A percentile compares a stretch with the other conserved stretches of the same genome.
Evolutionary conservation across 192 early-diverging fungal species (phyloP).

Genomic region (Coemansia sp.): DNA sequence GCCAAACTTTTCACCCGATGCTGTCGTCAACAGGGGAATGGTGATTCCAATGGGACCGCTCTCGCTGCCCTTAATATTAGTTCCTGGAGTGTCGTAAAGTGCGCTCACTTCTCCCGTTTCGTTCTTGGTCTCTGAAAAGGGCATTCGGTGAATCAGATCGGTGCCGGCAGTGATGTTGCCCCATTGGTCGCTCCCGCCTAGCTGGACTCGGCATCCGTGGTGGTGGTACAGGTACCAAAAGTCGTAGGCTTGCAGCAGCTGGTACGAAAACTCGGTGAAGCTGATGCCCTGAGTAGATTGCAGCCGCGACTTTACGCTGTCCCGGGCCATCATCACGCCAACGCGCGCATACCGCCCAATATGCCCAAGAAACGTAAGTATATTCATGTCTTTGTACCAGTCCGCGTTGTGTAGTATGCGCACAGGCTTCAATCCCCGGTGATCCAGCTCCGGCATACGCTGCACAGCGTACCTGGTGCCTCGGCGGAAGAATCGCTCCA

Average conservation of each 20-base stretch:
- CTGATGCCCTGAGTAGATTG: conserved; percentile 81
- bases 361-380: conserved; percentile 73
- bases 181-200: conserved; percentile 98
- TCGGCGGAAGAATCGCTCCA: conserved; percentile 67
- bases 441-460: conserved; percentile 30
- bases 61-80: conserved; percentile 9
- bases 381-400: conserved; percentile 74
- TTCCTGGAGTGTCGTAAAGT: conserved; percentile 14
- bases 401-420: conserved; percentile 75
- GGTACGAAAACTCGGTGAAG: conserved; percentile 97
- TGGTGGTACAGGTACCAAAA: conserved; percentile 79
- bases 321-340: conserved; percentile 79
- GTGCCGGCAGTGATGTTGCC: conserved; percentile 94
- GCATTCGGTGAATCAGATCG: conserved; percentile 79
- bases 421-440: conserved; percentile 47
- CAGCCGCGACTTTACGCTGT: conserved; percentile 83
- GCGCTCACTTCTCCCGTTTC: neutral
- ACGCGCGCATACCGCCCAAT: conserved; percentile 82
- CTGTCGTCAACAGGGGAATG: conserved; percentile 80
- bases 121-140: conserved; percentile 1
- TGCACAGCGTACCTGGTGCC: conserved; percentile 46
- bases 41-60: conserved; percentile 75
- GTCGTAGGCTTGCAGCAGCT: conserved; percentile 92
- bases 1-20: conserved; percentile 94
- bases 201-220: conserved; percentile 52